These are phyloP conservation scores for Phytophthora ramorum DNA, from an alignment of 352 stramenopile genomes.

Conservation along the genomic window DNA sequence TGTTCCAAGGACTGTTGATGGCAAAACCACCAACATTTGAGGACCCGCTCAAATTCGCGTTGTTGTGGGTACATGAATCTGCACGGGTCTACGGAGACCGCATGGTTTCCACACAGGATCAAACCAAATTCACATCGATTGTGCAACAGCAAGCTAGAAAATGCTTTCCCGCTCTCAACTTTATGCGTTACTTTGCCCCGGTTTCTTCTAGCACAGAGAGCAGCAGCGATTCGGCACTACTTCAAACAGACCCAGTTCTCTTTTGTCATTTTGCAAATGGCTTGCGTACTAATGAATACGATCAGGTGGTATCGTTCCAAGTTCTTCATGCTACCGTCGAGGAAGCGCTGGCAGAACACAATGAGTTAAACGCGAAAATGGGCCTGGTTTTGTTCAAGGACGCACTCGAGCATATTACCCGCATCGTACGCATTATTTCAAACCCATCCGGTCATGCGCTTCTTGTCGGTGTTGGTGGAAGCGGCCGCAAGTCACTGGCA, in stretches of 20 bases:
- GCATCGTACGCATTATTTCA: conserved; percentile 95
- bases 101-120: conserved; percentile 84
- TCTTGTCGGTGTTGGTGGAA: conserved; percentile 94
- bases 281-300: conserved; percentile 90
- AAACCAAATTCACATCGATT: conserved; percentile 89
- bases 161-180: conserved; percentile 92
- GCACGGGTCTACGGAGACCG: conserved; percentile 96
- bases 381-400: conserved; percentile 97
- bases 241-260: conserved; percentile 85
- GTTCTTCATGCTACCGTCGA: conserved; percentile 80
- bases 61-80: conserved; percentile 97
- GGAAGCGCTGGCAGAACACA: conserved; percentile 93
- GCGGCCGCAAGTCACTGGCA: conserved; percentile 93
- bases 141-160: conserved; percentile 93
- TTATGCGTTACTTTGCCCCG: conserved; percentile 89
- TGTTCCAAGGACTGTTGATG: conserved; percentile 95
- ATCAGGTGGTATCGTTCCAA: conserved; percentile 86
- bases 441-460: conserved; percentile 94
- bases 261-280: conserved; percentile 95
- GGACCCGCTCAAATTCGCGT: conserved; percentile 90
- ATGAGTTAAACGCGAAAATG: conserved; percentile 93
- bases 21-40: conserved; percentile 86
- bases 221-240: conserved; percentile 30
- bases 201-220: conserved; percentile 22
- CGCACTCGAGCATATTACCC: conserved; percentile 94